Conservation (phyloP, 2,329 filamentous ascomycete genomes). For the Botrytis fragariae region DNA sequence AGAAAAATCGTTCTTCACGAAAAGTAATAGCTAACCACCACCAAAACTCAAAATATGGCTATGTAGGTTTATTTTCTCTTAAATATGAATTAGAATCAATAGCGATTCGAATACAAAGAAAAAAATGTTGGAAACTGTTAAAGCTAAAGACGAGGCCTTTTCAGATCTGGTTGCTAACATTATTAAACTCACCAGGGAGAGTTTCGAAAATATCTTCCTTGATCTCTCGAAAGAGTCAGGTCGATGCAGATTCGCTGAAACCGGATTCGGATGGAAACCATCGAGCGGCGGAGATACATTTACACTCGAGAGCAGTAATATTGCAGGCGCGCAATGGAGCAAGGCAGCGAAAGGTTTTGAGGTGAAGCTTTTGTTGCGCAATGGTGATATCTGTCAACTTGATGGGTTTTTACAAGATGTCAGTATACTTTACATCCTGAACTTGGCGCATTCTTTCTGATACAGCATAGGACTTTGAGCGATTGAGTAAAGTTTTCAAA, state of each 20-base stretch:
- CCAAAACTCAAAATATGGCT: slow-evolving; percentile 16
- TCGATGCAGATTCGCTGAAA: slow-evolving; percentile 92
- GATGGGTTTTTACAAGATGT: slow-evolving; percentile 92
- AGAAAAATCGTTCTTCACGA: slow-evolving; percentile 12
- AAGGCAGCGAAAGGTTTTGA: slow-evolving; percentile 89
- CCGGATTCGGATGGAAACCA: slow-evolving; percentile 93
- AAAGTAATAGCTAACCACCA: neutral
- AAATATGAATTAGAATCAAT: neutral
- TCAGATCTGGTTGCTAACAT: slow-evolving; percentile 21
- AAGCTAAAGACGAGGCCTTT: neutral
- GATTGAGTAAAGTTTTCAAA: slow-evolving; percentile 89
- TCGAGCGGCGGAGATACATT: slow-evolving; percentile 84
- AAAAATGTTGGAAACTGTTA: neutral
- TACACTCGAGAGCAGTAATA: slow-evolving; percentile 84
- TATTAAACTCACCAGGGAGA: slow-evolving; percentile 58
- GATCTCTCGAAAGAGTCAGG: slow-evolving; percentile 91
- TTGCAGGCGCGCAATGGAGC: slow-evolving; percentile 90
- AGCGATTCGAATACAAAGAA: neutral
- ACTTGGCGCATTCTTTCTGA: slow-evolving; percentile 22
- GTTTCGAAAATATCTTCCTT: slow-evolving; percentile 95
- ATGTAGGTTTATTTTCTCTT: slow-evolving; percentile 6
- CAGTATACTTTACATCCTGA: slow-evolving; percentile 25
- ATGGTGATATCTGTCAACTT: slow-evolving; percentile 82
- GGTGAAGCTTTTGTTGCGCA: slow-evolving; percentile 83
- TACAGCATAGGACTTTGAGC: slow-evolving; percentile 71